Base-by-base conservation (phyloP, 1,139 yeast genomes). In the Magnusiomyces fungicola region DNA sequence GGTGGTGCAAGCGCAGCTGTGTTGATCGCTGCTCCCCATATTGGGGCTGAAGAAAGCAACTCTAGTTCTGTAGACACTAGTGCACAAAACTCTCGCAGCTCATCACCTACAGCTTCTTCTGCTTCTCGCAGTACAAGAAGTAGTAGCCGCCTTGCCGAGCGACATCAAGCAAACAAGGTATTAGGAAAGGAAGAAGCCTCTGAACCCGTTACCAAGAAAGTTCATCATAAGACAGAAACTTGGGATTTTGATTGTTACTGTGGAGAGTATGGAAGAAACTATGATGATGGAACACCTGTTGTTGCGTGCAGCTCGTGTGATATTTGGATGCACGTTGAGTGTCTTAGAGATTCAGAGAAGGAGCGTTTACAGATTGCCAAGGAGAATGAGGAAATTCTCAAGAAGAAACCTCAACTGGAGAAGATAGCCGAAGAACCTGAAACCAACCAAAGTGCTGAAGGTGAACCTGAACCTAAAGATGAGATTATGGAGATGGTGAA, bases 201-300 rank as follows among this genome's bases (percentile, higher is more conserved):
- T n/a, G 27, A 25, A 12, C 16, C 36, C 18, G 16, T 5, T 5
- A 25, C 6, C 3, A 25, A 25, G 7, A 18, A 3, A 6, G 10
- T 25, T 3, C 23, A 44, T 34, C 7, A 47, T 43, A 18, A 48
- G 53, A 49, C 41, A 10, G 58, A 58, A 34, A 61, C 60, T 12
- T 71, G 74, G 74, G 58, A 62, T 33, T 71, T 71, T 58, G 73
- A 71, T 50, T 71, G 75, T 51, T 54, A 58, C 34, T 71, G 75
- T 54, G 74, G 74, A 14, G 61, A 62, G 14, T 59, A 61, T 48
- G 71, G 72, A 37, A 63, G 62, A 41, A 70, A 70, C 54, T 69
- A 65, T 53, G 74, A 70, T 45, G 73, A 69, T 51, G 72, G 71
- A 6, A 62, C 58, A 32, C 61, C 64, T 47, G 56, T 66, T 38